Base-by-base conservation (phyloP, 495 filamentous ascomycete species). In the Pyrenopolyporus hunteri region DNA sequence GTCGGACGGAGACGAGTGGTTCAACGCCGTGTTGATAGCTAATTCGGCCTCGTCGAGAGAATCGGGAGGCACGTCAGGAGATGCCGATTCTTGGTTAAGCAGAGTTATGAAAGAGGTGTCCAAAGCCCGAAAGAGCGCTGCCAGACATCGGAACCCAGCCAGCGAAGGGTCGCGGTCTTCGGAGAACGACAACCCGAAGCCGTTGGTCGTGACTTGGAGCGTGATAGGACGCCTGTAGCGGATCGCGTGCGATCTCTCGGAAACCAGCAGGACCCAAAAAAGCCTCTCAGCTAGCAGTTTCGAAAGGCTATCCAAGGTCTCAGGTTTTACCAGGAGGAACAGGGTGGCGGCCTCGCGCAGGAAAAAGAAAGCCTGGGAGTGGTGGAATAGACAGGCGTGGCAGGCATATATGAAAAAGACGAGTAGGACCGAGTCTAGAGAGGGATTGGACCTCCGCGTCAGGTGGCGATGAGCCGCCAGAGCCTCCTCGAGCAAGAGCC, bases 391-490 rank as follows among this genome's bases (percentile, higher is more conserved):
- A 49, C 85, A 85, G 39, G 85, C 88, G 64, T 87, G 86, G 35
- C 85, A 85, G 0, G 85, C 86, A 57, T 88, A 91, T 10, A 89
- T 71, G 56, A 91, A 89, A 70, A 88, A 91, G 0, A 87, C 88
- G 1, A 87, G 87, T 11, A 89, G 69, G 9, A 88, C 76, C 11
- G 77, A 81, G 43, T 83, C 80, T 7, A 89, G 74, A 0, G 85
- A 85, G 0, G 87, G 81, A 0, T 33, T 62, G 13, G 65, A 70
- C 36, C 53, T 49, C 2, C 59, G 51, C 20, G 63, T 42, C 8
- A 66, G 19, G 3, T 59, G 14, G 9, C 63, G 68, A 25, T 68
- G 60, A 3, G 61, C 66, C 10, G 68, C 61, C 36, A 63, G 19
- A 5, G 65, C 61, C 26, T 68, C 57, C 33, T 69, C 68, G 8